Conservation (phyloP, 1,284 basidiomycete genomes). For the Hypsizygus ulmarius region DNA sequence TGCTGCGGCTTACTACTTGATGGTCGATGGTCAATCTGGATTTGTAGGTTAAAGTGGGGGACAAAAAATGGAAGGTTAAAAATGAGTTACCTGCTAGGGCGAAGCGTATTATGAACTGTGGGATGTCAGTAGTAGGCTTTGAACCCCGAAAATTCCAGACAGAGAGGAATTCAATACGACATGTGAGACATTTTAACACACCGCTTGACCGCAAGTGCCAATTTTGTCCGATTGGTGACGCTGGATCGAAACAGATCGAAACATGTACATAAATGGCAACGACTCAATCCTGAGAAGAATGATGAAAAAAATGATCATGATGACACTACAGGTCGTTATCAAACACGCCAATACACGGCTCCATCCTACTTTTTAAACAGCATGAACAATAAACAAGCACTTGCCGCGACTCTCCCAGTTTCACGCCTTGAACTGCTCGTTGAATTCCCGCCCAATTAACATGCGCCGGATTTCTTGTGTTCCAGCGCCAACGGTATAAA, state of each 20-base stretch:
- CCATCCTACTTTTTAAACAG: too few species aligned
- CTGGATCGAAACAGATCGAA: conserved; percentile 19
- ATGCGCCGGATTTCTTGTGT: conserved; percentile 90
- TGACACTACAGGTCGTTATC: too few species aligned
- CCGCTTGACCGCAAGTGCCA: conserved; percentile 19
- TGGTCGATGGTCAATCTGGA: background rate
- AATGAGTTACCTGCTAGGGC: conserved; percentile 4
- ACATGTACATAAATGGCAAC: conserved; percentile 18
- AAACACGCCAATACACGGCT: too few species aligned
- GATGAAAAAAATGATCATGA: too few species aligned
- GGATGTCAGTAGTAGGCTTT: conserved; percentile 18
- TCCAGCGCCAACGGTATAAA: conserved; percentile 90
- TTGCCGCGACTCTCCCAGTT: background rate
- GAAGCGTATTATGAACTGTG: conserved; percentile 11
- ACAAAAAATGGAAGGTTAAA: conserved; percentile 17
- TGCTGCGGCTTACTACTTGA: conserved; percentile 1
- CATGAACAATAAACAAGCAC: too few species aligned
- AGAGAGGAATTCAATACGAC: conserved; percentile 19
- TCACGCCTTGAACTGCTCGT: conserved; percentile 56
- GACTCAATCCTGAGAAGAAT: conserved; percentile 15
- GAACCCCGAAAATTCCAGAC: conserved; percentile 21
- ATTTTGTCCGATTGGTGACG: conserved; percentile 4
- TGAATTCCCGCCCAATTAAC: conserved; percentile 89
- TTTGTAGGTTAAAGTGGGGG: conserved; percentile 9
- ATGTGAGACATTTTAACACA: conserved; percentile 21